A percentile compares a stretch with the other conserved stretches of the same genome.
phyloP scores from a whole-genome alignment of 345 rosid genomes.

The Eucalyptus cloeziana region DNA sequence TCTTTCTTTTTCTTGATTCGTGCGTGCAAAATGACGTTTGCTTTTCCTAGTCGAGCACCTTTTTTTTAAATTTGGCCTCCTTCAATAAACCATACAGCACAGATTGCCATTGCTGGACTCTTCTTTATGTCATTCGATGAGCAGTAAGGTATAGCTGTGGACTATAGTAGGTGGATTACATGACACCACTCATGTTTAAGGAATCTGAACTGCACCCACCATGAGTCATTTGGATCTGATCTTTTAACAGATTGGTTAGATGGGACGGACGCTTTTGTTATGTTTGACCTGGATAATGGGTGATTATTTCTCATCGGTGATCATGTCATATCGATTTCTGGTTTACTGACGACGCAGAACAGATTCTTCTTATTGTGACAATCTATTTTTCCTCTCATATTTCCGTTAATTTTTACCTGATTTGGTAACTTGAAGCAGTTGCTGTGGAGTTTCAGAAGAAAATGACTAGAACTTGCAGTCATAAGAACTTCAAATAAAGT shows the following conservation, averaged over 20 bases:
- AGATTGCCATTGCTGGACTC: not conserved
- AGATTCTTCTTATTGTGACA: not conserved
- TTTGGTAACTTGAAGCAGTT: not conserved
- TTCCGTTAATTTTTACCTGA: not conserved
- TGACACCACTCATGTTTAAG: conserved; percentile 8
- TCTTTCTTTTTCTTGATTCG: not conserved
- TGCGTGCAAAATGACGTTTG: not conserved
- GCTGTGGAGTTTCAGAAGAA: not conserved
- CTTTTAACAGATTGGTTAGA: not conserved
- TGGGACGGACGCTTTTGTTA: not conserved
- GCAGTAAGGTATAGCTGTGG: conserved; percentile 8
- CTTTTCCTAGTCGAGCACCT: not conserved
- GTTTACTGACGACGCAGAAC: not conserved
- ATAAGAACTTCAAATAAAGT: not conserved
- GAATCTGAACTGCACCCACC: conserved; percentile 3
- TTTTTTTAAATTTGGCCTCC: not conserved
- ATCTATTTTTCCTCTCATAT: not conserved
- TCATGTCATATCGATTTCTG: not conserved
- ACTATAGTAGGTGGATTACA: conserved; percentile 3
- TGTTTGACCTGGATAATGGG: not conserved
- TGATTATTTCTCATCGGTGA: not conserved
- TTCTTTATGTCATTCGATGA: conserved; percentile 14
- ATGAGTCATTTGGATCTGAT: not conserved
- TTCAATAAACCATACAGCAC: not conserved
- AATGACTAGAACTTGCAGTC: not conserved